Evolutionary conservation across 192 early-diverging fungal species (phyloP), one percentile per base, ranked within the genome.

Genomic region (Umbelopsis ramanniana): DNA sequence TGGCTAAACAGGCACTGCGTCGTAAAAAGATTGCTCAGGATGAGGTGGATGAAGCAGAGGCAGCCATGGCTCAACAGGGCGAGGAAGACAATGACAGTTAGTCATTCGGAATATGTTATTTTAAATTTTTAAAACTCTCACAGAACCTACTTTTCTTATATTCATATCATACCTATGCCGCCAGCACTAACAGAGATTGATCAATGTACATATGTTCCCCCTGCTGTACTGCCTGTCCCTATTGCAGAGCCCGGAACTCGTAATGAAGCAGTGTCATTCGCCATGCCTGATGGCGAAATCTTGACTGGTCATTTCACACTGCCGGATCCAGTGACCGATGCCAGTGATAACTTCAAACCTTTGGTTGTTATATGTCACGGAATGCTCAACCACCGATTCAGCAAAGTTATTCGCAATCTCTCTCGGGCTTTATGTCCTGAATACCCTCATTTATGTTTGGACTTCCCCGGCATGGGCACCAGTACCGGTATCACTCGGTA

Each of bases 41-140:
- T 35, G 94, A 96, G 76, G 84, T 95, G 74, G 86, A 86, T 43
- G 92, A 94, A 80, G 89, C 90, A 4, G 89, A 90, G 75, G 86
- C 79, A 55, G 90, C 88, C 1, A 89, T 93, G 85, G 84, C 79
- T n/a, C 29, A 63, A 35, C 57, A 63, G 33, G 57, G 29, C 35
- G 57, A 63, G 26, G 57, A 63, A 4, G 57, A 63, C 33, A 63
- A 63, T 50, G 48, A 50, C 48, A 17, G 15, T 50, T 50, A 50
- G 48, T 50, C 48, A 50, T 10, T n/a, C n/a, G 48, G 15, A 50
- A 46, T 46, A 29, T 29, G 29, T 43, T 43, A 43, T 12, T 11
- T 17, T 50, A 9, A n/a, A 50, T 50, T 50, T 50, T 17, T 17
- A 10, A 17, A 15, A 50, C 15, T 50, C n/a, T 50, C 19, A 17